phyloP scores from a whole-genome alignment of 1,284 basidiomycete species.

The Peniophora sp. region DNA sequence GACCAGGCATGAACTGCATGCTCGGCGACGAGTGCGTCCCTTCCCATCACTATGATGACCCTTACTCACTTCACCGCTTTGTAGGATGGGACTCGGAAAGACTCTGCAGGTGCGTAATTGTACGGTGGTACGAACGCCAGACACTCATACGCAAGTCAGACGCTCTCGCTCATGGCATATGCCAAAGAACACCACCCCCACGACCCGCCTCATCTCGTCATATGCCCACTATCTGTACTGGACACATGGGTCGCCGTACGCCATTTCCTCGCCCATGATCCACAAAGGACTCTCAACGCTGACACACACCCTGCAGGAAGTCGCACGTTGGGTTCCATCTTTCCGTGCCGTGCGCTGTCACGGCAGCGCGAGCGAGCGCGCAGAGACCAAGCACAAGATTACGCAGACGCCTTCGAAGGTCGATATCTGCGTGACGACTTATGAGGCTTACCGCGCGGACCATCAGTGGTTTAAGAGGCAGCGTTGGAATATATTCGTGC shows the following conservation, averaged over 20 bases:
- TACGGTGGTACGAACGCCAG: constrained; percentile 1
- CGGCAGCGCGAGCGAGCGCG: constrained; percentile 38
- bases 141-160: constrained; percentile 23
- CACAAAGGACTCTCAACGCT: neutral
- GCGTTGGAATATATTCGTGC: constrained; percentile 48
- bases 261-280: neutral
- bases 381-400: constrained; percentile 32
- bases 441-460: constrained; percentile 43
- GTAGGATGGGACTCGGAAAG: constrained; percentile 57
- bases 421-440: constrained; percentile 52
- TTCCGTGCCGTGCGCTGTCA: constrained; percentile 43
- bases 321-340: constrained; percentile 46
- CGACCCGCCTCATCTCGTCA: constrained; percentile 45
- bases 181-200: constrained; percentile 33
- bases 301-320: constrained; percentile 29
- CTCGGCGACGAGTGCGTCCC: constrained; percentile 49
- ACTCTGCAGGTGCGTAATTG: constrained; percentile 41
- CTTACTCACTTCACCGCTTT: constrained; percentile 5
- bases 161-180: constrained; percentile 50
- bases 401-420: constrained; percentile 21
- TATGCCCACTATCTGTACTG: constrained; percentile 57
- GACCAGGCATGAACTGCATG: constrained; percentile 48
- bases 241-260: constrained; percentile 46
- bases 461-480: constrained; percentile 48
- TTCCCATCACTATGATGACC: neutral